A percentile compares a stretch with the other conserved stretches of the same genome.
Conservation (phyloP, 2,329 filamentous ascomycete genomes). For the Aspergillus phoenicis region DNA sequence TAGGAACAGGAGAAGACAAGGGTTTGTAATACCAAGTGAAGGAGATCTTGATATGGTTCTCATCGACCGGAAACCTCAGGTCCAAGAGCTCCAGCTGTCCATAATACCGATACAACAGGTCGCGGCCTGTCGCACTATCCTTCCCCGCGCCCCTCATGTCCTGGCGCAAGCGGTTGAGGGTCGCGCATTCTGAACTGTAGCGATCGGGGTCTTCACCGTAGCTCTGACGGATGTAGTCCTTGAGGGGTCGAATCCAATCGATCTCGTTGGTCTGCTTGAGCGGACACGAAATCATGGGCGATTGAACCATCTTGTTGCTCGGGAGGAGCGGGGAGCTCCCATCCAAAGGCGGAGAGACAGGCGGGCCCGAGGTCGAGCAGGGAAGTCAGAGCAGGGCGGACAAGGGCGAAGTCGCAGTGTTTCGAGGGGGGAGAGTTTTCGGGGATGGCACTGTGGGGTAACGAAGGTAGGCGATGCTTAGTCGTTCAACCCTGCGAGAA, state of each 20-base stretch:
- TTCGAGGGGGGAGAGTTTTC: conserved; percentile 2
- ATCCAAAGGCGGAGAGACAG: conserved; percentile 25
- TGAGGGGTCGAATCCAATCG: conserved; percentile 92
- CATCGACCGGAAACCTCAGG: conserved; percentile 92
- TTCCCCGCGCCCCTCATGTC: conserved; percentile 98
- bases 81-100: conserved; percentile 94
- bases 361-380: neutral
- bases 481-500: conserved; percentile 2
- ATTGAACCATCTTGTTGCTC: conserved; percentile 68
- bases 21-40: conserved; percentile 78
- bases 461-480: conserved; percentile 5
- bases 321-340: conserved; percentile 42
- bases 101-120: conserved; percentile 95
- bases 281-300: conserved; percentile 93
- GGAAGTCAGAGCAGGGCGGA: conserved; percentile 1
- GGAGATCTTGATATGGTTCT: conserved; percentile 98
- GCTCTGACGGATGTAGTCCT: conserved; percentile 87
- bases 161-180: conserved; percentile 90
- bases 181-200: conserved; percentile 92
- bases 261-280: conserved; percentile 95
- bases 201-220: conserved; percentile 97
- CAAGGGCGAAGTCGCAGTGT: neutral
- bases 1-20: neutral
- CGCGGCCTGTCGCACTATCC: conserved; percentile 89
- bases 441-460: neutral